Conservation (phyloP, 306 rosid genomes). For the Prunus kanzakura region DNA sequence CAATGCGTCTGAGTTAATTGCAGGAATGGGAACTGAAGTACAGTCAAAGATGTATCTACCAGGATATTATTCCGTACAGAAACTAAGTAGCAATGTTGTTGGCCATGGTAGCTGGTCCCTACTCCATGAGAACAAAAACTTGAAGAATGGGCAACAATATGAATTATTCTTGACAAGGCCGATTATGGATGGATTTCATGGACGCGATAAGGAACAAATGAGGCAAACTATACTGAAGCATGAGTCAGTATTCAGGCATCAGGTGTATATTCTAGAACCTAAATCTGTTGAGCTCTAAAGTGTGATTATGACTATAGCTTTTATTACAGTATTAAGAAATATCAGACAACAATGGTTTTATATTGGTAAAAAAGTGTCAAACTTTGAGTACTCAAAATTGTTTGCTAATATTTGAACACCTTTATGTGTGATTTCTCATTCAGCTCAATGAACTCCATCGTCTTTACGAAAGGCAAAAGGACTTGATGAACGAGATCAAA, state of each 20-base stretch:
- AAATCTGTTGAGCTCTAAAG: neutral
- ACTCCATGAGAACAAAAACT: conserved; percentile 14
- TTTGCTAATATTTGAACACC: neutral
- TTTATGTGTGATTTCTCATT: neutral
- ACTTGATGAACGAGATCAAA: conserved; percentile 38
- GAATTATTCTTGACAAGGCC: conserved; percentile 11
- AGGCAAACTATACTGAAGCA: conserved; percentile 37
- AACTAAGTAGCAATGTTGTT: conserved; percentile 7
- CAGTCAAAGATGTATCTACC: conserved; percentile 30
- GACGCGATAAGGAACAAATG: conserved; percentile 22
- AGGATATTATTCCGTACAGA: conserved; percentile 24
- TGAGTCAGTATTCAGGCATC: conserved; percentile 35
- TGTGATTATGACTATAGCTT: neutral
- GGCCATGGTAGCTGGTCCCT: conserved; percentile 24
- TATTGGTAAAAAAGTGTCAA: neutral
- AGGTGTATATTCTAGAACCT: conserved; percentile 17
- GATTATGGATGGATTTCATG: conserved; percentile 7
- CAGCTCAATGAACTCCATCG: conserved; percentile 53
- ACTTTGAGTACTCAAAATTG: neutral
- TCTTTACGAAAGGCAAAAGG: conserved; percentile 46
- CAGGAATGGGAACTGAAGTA: conserved; percentile 45
- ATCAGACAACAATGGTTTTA: neutral
- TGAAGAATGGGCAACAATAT: conserved; percentile 24
- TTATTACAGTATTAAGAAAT: neutral
- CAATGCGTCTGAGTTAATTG: conserved; percentile 4